A percentile compares a stretch with the other conserved stretches of the same genome.
These are phyloP conservation scores for Diplodia scrobiculata DNA, from an alignment of 2,329 filamentous ascomycete species.

Conservation along the genomic window DNA sequence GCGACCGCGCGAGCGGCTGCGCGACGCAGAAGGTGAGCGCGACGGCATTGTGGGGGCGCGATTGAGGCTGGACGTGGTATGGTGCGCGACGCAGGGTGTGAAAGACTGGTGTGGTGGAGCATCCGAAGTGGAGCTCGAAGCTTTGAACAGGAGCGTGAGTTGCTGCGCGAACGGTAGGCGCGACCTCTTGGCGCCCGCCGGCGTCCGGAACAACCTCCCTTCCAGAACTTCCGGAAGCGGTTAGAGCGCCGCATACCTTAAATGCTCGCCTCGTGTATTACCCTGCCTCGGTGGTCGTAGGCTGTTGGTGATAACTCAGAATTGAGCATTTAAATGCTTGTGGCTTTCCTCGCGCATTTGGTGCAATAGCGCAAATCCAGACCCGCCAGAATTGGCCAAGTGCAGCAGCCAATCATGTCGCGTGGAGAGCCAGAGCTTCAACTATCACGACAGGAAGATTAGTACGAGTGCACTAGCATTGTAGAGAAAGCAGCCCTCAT, in stretches of 20 bases:
- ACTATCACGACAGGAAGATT: too few species aligned
- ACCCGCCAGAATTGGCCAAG: too few species aligned
- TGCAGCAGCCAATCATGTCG: too few species aligned
- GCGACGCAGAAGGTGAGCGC: constrained; percentile 30
- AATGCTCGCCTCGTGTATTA: too few species aligned
- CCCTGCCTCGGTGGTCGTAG: too few species aligned
- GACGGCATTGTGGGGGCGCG: constrained; percentile 20
- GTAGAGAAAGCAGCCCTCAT: too few species aligned
- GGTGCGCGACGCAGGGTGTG: background rate
- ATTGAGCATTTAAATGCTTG: too few species aligned
- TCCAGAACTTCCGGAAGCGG: background rate
- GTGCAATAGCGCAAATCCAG: too few species aligned
- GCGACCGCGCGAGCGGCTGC: constrained; percentile 48
- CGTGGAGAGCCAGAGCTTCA: too few species aligned
- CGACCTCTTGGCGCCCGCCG: constrained; percentile 7
- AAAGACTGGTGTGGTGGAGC: constrained; percentile 1
- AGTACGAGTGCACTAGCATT: too few species aligned
- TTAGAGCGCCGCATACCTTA: background rate
- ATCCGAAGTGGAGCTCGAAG: constrained; percentile 4
- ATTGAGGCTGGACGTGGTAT: background rate
- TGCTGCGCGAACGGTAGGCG: background rate
- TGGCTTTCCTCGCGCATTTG: too few species aligned
- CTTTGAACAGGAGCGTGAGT: constrained; percentile 6
- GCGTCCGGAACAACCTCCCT: background rate
- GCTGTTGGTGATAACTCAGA: too few species aligned